Base-by-base conservation (phyloP, 1,139 yeast genomes). In the Diutina rugosa region DNA sequence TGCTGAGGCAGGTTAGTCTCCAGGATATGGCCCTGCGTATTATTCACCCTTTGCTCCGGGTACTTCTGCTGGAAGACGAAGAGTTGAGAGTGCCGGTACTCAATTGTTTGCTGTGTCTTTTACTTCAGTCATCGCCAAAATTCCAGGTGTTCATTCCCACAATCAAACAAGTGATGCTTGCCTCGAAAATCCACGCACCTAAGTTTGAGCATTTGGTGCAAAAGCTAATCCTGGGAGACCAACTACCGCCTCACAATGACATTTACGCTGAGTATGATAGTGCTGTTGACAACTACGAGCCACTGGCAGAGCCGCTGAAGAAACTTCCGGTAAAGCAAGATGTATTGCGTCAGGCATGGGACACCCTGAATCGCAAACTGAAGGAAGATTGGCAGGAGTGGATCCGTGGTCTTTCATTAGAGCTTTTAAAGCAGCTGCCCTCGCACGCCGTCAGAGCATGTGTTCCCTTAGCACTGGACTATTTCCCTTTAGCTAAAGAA, bases 321-420 rank as follows among this genome's bases (percentile, higher is more conserved):
- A 90, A 89, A 63, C 73, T 91, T 10, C 91, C 96, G 0, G 90
- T 88, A 14, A 86, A 88, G 62, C 91, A 87, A 60, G 84, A 81
- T 56, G 85, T 85, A 6, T 73, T 88, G 61, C 87, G 88, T 64
- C 80, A 82, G 54, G 90, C 95, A 0, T 95, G 99, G 99, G 97
- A 90, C 63, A 87, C 96, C 18, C 82, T 87, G 35, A 93, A 90
- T 62, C 81, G 95, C 61, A 80, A 95, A 53, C 90, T 97, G 0
- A 83, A 86, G 62, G 99, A 91, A 64, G 99, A 93, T 63, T 95
- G 99, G 99, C 91, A 87, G 65, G 99, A 93, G 65, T 95, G 99
- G 99, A 84, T 91, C 61, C 80, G 96, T 57, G 77, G 95, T 58
- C 74, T 95, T 55, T 85, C 95, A 64, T 87, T 90, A 57, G 97